These are phyloP conservation scores for Aspergillus fumigatus DNA, from an alignment of 2,329 filamentous ascomycete species.

Conservation along the genomic window DNA sequence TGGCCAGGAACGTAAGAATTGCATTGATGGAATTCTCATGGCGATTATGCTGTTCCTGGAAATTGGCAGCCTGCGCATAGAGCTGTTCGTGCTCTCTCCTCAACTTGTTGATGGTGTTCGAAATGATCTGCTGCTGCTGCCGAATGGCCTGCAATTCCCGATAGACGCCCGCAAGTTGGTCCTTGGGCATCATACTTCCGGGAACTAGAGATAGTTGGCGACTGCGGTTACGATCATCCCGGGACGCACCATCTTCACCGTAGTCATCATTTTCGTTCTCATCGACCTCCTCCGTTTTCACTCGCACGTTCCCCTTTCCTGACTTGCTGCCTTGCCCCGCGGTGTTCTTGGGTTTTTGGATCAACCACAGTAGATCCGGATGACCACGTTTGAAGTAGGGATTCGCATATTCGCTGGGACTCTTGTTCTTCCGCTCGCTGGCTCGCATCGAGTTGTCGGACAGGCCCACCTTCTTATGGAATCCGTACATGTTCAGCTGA, in stretches of 20 bases:
- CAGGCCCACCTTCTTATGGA: slow-evolving; percentile 71
- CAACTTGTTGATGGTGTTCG: slow-evolving; percentile 72
- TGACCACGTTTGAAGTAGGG: slow-evolving; percentile 92
- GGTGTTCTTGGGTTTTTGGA: slow-evolving; percentile 86
- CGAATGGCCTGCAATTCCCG: slow-evolving; percentile 78
- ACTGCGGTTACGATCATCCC: slow-evolving; percentile 32
- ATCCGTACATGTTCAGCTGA: slow-evolving; percentile 64
- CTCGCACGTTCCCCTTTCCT: slow-evolving; percentile 37
- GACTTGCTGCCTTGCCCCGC: slow-evolving; percentile 51
- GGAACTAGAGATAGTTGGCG: slow-evolving; percentile 42
- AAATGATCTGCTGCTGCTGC: slow-evolving; percentile 81
- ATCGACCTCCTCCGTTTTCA: slow-evolving; percentile 56
- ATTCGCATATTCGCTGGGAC: slow-evolving; percentile 96
- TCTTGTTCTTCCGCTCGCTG: slow-evolving; percentile 95
- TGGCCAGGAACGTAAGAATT: slow-evolving; percentile 94
- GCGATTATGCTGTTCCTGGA: slow-evolving; percentile 88
- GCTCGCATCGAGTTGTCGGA: slow-evolving; percentile 98
- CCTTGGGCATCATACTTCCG: slow-evolving; percentile 51
- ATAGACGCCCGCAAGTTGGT: slow-evolving; percentile 72
- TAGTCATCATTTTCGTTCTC: slow-evolving; percentile 61
- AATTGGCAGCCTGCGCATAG: slow-evolving; percentile 80
- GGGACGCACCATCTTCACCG: slow-evolving; percentile 37
- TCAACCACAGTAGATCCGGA: slow-evolving; percentile 89
- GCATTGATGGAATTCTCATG: slow-evolving; percentile 98
- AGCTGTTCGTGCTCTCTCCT: slow-evolving; percentile 83